phyloP scores from a whole-genome alignment of 768 basidiomycete genomes.

The Kwoniella dendrophila region DNA sequence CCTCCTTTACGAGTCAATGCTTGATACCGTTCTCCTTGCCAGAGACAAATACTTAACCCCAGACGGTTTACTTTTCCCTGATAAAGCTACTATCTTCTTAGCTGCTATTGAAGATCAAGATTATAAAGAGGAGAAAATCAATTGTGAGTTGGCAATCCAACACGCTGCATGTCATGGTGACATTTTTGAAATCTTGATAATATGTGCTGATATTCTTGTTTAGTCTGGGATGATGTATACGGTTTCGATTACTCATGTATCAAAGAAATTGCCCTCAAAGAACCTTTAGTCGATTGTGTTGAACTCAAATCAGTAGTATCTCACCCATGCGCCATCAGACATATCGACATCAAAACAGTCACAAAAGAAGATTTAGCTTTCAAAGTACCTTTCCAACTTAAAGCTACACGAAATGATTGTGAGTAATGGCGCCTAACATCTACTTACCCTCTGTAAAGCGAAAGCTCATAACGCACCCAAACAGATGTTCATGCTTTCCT shows the following conservation, averaged over 20 bases:
- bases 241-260: conserved; percentile 99
- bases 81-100: conserved; percentile 85
- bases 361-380: conserved; percentile 96
- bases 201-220: neutral
- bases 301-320: conserved; percentile 94
- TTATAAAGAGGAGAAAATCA: conserved; percentile 99
- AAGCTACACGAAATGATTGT: conserved; percentile 89
- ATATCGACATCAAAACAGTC: conserved; percentile 85
- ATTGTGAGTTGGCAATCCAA: conserved; percentile 67
- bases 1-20: conserved; percentile 98
- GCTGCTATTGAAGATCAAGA: conserved; percentile 99
- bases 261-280: conserved; percentile 94
- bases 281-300: conserved; percentile 98
- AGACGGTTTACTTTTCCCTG: conserved; percentile 91
- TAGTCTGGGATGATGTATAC: conserved; percentile 99
- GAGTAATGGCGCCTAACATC: conserved; percentile 46
- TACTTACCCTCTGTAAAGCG: neutral
- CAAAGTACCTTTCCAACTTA: conserved; percentile 73
- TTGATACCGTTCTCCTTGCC: conserved; percentile 94
- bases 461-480: neutral
- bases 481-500: conserved; percentile 95
- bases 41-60: conserved; percentile 91
- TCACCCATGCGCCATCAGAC: conserved; percentile 87
- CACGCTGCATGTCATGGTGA: neutral
- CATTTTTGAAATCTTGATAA: neutral